Conservation (phyloP, 2,329 filamentous ascomycete genomes). For the Alternaria novae-zelandiae region DNA sequence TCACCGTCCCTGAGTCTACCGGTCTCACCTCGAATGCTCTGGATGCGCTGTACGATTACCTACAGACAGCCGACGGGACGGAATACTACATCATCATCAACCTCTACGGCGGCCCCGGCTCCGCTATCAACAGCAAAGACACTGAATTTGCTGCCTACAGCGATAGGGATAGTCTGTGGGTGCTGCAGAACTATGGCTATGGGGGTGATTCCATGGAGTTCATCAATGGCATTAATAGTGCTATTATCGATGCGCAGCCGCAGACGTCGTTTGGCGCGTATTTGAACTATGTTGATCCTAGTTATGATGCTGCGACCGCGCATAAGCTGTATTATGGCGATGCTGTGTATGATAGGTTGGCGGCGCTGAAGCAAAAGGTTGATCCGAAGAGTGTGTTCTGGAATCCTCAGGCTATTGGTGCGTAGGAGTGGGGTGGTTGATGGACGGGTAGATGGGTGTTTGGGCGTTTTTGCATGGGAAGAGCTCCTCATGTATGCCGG, state of each 20-base stretch:
- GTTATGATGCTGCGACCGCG: slow-evolving; percentile 55
- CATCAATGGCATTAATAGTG: slow-evolving; percentile 53
- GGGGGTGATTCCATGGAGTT: slow-evolving; percentile 38
- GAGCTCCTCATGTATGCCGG: background rate
- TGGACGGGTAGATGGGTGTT: background rate
- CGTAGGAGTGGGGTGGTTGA: slow-evolving; percentile 3
- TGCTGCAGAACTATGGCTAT: slow-evolving; percentile 47
- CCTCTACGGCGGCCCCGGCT: slow-evolving; percentile 48
- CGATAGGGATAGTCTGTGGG: slow-evolving; percentile 47
- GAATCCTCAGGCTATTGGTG: slow-evolving; percentile 48
- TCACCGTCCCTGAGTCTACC: slow-evolving; percentile 47
- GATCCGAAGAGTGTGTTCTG: slow-evolving; percentile 50
- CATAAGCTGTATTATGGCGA: slow-evolving; percentile 58
- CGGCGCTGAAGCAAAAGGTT: slow-evolving; percentile 49
- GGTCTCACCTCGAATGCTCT: slow-evolving; percentile 39
- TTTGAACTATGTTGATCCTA: slow-evolving; percentile 62
- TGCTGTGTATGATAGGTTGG: slow-evolving; percentile 42
- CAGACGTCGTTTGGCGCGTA: slow-evolving; percentile 57
- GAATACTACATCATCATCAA: slow-evolving; percentile 49
- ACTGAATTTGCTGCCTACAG: slow-evolving; percentile 44
- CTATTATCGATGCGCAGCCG: slow-evolving; percentile 46
- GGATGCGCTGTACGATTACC: slow-evolving; percentile 41
- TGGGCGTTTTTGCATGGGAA: background rate
- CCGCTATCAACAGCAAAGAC: slow-evolving; percentile 44
- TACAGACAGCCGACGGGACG: slow-evolving; percentile 26